Conservation (phyloP, 148 eudicot genomes). For the Dianthus caryophyllus region DNA sequence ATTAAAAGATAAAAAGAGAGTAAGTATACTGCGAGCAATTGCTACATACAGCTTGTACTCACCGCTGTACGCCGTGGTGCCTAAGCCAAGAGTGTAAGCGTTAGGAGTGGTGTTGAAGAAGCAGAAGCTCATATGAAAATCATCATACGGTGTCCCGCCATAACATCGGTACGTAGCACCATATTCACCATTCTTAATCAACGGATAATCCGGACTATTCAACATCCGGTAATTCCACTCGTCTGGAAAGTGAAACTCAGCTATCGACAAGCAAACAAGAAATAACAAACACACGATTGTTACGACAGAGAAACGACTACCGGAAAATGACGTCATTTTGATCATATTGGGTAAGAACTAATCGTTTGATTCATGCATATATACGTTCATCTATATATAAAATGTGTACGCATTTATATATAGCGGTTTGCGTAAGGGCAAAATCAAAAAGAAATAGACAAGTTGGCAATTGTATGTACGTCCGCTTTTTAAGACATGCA, state of each 20-base stretch:
- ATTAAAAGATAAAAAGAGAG: too few relatives aligned
- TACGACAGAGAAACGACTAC: background rate
- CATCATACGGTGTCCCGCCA: slow-evolving; percentile 1
- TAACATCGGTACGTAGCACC: slow-evolving; percentile 9
- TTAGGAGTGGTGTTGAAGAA: slow-evolving; percentile 15
- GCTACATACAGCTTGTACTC: background rate
- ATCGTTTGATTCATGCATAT: background rate
- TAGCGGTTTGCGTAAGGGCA: too few relatives aligned
- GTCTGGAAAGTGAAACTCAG: background rate
- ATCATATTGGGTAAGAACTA: background rate
- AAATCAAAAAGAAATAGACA: slow-evolving; percentile 1
- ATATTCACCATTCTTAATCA: background rate
- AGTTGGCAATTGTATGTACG: background rate
- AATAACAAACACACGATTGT: background rate
- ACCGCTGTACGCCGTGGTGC: background rate
- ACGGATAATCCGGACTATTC: background rate
- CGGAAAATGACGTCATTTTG: background rate
- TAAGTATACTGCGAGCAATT: background rate
- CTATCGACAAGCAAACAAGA: background rate
- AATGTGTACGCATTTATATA: background rate
- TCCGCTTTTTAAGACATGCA: background rate
- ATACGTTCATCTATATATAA: background rate
- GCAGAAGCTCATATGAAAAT: slow-evolving; percentile 5
- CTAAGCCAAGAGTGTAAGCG: slow-evolving; percentile 7
- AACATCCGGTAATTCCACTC: slow-evolving; percentile 2